Evolutionary conservation across 129 eudicot species (phyloP).

Genomic region (Escallonia herrerae): DNA sequence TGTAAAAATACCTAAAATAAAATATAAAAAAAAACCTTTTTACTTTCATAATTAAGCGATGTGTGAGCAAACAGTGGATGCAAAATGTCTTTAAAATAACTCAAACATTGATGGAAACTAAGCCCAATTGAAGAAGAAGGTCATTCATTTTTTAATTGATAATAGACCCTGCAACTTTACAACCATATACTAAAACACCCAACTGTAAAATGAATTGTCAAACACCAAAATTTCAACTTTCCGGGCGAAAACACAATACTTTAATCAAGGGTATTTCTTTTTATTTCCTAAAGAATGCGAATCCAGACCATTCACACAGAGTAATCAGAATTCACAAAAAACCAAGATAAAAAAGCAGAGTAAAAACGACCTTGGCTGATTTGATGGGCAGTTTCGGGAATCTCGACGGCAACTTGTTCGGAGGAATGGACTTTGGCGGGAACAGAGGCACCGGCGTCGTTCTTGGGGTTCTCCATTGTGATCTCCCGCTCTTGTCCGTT

Average conservation of each 20-base stretch:
- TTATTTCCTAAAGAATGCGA: not conserved
- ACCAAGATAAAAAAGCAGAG: not conserved
- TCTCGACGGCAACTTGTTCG: slow-evolving; percentile 30
- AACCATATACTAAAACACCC: too few relatives aligned
- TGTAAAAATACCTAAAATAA: too few relatives aligned
- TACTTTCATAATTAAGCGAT: not conserved
- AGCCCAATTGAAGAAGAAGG: too few relatives aligned
- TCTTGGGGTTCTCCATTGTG: slow-evolving; percentile 22
- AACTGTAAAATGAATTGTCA: too few relatives aligned
- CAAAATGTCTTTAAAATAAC: not conserved
- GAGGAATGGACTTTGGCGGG: slow-evolving; percentile 9
- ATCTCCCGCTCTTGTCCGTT: not conserved
- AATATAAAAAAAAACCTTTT: not conserved
- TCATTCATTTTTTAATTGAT: too few relatives aligned
- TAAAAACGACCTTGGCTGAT: slow-evolving; percentile 55
- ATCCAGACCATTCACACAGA: not conserved
- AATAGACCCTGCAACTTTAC: too few relatives aligned
- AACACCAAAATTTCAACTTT: too few relatives aligned
- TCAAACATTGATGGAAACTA: not conserved
- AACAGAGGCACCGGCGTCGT: slow-evolving; percentile 18
- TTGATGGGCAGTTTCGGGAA: slow-evolving; percentile 94
- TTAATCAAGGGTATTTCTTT: not conserved
- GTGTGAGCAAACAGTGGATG: not conserved
- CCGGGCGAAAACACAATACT: too few relatives aligned
- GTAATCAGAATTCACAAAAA: not conserved